phyloP scores from a whole-genome alignment of 371 early-diverging fungal species.

The Rhizopus arrhizus region DNA sequence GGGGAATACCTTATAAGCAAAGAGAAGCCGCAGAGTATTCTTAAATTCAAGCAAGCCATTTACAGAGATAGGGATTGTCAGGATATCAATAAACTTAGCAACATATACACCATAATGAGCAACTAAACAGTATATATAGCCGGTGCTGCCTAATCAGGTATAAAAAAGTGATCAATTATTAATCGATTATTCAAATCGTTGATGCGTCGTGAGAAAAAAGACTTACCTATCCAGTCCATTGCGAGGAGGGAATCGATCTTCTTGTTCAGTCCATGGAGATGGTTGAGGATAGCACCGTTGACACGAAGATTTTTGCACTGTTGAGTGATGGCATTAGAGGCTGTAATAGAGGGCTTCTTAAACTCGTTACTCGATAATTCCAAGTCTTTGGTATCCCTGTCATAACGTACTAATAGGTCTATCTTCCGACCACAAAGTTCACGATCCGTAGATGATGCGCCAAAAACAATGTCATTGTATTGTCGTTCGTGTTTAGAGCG shows the following conservation, averaged over 20 bases:
- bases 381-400: constrained; percentile 6
- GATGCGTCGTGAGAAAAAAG: too few species aligned
- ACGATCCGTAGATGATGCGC: not conserved
- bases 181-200: too few species aligned
- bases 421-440: constrained; percentile 11
- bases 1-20: constrained; percentile 10
- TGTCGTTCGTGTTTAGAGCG: constrained; percentile 12
- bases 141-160: constrained; percentile 2
- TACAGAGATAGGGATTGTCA: constrained; percentile 7
- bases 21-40: constrained; percentile 11
- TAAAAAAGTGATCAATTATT: constrained; percentile 6
- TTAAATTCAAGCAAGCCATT: constrained; percentile 10
- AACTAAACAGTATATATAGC: constrained; percentile 10
- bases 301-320: constrained; percentile 16
- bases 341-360: constrained; percentile 11
- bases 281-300: constrained; percentile 16
- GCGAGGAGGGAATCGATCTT: constrained; percentile 8
- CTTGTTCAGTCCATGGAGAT: constrained; percentile 9
- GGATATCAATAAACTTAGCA: constrained; percentile 12
- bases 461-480: constrained; percentile 19
- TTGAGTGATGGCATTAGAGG: constrained; percentile 6
- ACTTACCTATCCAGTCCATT: constrained; percentile 13
- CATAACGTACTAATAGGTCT: constrained; percentile 16
- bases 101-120: constrained; percentile 15
- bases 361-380: constrained; percentile 16